These are phyloP conservation scores for Cinchona pubescens DNA, from an alignment of 257 asterid species.

Conservation along the genomic window DNA sequence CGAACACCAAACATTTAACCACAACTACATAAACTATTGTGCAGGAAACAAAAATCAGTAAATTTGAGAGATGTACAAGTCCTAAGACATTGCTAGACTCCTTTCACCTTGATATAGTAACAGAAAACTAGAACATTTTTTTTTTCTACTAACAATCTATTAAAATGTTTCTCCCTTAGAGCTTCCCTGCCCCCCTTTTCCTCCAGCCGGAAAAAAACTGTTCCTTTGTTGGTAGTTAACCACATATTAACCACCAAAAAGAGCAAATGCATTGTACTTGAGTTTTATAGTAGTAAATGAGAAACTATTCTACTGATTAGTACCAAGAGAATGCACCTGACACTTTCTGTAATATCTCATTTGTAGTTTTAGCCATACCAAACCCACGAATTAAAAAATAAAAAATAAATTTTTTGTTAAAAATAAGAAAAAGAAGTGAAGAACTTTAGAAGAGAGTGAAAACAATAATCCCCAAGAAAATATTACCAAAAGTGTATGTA, in stretches of 20 bases:
- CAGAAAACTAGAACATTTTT: background rate
- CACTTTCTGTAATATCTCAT: background rate
- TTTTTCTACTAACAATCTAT: background rate
- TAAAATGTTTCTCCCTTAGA: background rate
- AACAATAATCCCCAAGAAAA: background rate
- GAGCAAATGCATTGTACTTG: no score
- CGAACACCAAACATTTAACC: background rate
- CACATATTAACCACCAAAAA: no score
- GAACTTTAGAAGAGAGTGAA: background rate
- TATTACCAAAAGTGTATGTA: constrained; percentile 86
- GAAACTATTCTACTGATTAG: background rate
- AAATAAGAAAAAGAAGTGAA: background rate
- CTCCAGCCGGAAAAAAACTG: background rate
- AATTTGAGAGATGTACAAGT: background rate
- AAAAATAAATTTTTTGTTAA: no score
- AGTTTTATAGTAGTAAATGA: background rate
- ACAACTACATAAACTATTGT: background rate
- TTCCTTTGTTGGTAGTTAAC: background rate
- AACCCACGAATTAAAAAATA: no score
- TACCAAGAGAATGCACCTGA: background rate
- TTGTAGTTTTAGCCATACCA: background rate
- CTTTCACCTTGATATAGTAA: background rate
- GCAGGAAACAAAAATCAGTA: background rate
- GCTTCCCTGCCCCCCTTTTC: background rate
- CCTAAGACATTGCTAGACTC: background rate